These are phyloP conservation scores for Ustilago trichophora DNA, from an alignment of 1,284 basidiomycete genomes.

Conservation along the genomic window DNA sequence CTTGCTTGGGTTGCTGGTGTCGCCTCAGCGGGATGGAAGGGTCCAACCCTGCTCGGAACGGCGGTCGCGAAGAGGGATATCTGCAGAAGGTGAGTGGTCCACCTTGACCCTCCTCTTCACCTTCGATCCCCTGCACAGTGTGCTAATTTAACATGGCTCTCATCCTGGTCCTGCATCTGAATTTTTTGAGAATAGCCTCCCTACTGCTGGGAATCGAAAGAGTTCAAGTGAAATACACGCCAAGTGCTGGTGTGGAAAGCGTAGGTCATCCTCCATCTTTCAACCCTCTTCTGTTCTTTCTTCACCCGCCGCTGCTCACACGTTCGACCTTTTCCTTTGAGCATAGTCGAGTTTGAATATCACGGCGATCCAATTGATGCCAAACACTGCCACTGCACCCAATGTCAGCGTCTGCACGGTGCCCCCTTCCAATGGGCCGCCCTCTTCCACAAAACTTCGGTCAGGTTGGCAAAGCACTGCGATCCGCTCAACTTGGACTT, in stretches of 20 bases:
- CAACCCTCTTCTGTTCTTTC: not conserved
- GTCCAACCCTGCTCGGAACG: conserved; percentile 26
- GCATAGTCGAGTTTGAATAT: conserved; percentile 46
- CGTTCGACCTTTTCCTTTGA: not conserved
- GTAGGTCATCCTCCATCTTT: conserved; percentile 9
- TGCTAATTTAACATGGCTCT: no score
- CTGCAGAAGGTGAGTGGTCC: conserved; percentile 25
- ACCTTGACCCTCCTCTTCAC: not conserved
- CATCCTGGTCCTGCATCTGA: no score
- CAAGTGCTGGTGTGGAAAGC: conserved; percentile 42
- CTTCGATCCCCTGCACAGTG: no score
- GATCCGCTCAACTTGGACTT: conserved; percentile 46
- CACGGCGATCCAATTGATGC: conserved; percentile 51
- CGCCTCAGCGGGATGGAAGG: conserved; percentile 43
- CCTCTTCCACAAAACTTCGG: conserved; percentile 50
- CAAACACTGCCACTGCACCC: conserved; percentile 56
- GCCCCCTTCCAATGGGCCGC: conserved; percentile 56
- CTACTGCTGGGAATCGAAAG: conserved; percentile 39
- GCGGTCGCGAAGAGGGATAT: conserved; percentile 37
- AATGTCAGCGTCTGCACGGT: conserved; percentile 57
- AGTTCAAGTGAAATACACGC: conserved; percentile 41
- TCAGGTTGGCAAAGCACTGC: conserved; percentile 35
- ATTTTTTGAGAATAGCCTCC: conserved; percentile 19
- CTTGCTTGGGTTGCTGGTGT: no score
- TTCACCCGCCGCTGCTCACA: not conserved